Conservation (phyloP, 805 yeast species). For the Limtongozyma cylindracea region DNA sequence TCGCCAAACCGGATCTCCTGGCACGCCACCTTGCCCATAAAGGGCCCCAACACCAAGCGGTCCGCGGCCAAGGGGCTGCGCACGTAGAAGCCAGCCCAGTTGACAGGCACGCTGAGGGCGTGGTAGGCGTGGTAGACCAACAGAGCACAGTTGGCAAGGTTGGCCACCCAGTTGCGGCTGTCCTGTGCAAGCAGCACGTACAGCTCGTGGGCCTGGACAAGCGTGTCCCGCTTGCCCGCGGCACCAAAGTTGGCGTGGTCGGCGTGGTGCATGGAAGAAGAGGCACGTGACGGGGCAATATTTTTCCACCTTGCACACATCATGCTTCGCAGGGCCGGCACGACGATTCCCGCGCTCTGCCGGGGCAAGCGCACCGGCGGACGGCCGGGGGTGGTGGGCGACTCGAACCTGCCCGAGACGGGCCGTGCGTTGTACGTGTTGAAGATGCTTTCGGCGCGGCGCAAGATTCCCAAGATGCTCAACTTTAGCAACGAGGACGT, state of each 20-base stretch:
- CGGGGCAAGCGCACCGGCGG: too few species aligned
- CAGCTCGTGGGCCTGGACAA: constrained; percentile 30
- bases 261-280: constrained; percentile 60
- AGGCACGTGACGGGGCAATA: too few species aligned
- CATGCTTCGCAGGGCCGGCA: too few species aligned
- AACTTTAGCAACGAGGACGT: too few species aligned
- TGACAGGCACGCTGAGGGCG: constrained; percentile 28
- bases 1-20: constrained; percentile 53
- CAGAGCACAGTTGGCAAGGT: constrained; percentile 68
- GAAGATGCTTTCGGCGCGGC: too few species aligned
- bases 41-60: constrained; percentile 65
- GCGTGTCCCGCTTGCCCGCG: constrained; percentile 21
- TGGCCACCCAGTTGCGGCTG: constrained; percentile 70
- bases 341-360: too few species aligned
- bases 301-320: too few species aligned
- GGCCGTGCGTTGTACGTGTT: too few species aligned
- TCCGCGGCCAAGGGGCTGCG: constrained; percentile 8
- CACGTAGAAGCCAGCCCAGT: constrained; percentile 90
- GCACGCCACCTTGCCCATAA: constrained; percentile 93
- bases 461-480: too few species aligned
- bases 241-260: constrained; percentile 32
- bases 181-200: constrained; percentile 38
- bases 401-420: too few species aligned
- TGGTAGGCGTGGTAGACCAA: constrained; percentile 74
- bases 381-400: too few species aligned